phyloP scores from a whole-genome alignment of 768 basidiomycete species.

The Lactarius hengduanensis region DNA sequence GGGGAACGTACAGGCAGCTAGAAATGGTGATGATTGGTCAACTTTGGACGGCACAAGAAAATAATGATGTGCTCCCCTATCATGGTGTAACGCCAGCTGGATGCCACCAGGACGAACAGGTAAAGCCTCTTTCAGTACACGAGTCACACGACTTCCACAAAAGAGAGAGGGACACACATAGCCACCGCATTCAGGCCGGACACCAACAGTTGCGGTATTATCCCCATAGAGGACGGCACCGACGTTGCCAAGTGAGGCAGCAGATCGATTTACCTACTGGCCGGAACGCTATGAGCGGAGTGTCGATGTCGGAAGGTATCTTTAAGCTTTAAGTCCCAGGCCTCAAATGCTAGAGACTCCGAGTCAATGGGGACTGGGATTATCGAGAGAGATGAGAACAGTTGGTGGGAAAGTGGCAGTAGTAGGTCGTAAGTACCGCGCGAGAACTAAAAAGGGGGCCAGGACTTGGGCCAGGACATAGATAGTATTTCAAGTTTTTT shows the following conservation, averaged over 20 bases:
- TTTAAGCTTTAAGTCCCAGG: not conserved
- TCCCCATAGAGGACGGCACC: not conserved
- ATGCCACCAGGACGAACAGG: not conserved
- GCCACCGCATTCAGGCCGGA: not conserved
- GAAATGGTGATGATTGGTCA: not conserved
- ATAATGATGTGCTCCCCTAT: not conserved
- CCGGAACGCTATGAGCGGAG: not conserved
- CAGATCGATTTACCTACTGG: not conserved
- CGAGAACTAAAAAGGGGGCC: not conserved
- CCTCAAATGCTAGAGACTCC: not conserved
- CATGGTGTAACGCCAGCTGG: slow-evolving; percentile 19
- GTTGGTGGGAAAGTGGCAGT: not conserved
- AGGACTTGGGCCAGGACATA: no score
- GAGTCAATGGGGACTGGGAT: not conserved
- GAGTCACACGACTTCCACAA: no score
- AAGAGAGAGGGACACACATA: not conserved
- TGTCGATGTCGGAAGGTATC: not conserved
- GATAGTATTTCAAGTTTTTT: no score
- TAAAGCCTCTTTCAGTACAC: not conserved
- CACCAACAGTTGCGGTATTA: not conserved
- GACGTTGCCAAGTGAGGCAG: not conserved
- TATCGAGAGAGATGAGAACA: not conserved
- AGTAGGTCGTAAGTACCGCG: not conserved
- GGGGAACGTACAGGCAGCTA: no score
- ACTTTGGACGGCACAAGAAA: not conserved